Base-by-base conservation (phyloP, 495 filamentous ascomycete species). In the Symbiotaphrina buchneri region DNA sequence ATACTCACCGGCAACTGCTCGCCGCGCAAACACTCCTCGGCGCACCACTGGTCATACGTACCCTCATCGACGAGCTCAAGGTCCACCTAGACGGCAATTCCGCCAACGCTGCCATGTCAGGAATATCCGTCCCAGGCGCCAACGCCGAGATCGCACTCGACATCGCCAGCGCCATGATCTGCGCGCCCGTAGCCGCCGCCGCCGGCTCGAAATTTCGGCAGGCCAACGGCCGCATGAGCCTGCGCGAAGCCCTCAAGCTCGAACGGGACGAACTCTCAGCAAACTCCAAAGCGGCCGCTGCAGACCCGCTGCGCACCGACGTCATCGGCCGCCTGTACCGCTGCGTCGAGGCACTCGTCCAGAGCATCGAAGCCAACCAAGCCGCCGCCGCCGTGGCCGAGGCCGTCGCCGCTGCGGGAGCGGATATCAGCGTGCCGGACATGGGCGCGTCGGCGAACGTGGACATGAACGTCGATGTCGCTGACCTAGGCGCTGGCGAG, bases 1-100 rank as follows among this genome's bases (percentile, higher is more conserved):
- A 91, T 49, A 81, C 76, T 0, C 78, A 85, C 45, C 69, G 75
- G 10, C 77, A 81, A 34, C 49, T 87, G 5, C 52, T 77, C 10
- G 54, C 62, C 0, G 70, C 66, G 0, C 49, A 73, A 32, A 63
- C 65, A n/a, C 61, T 87, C 19, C 61, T 80, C 1, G 82, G 83
- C 30, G 62, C 80, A 0, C 55, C 50, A 15, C 58, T 60, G 10
- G 54, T 83, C 0, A 48, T 92, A 0, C 33, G 47, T 1, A 49
- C 63, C 5, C 53, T 92, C 6, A 37, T 87, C 18, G 68, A 81
- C 13, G 82, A 91, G 45, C 47, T 84, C 8, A 73, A 70, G 31
- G 48, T 57, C 10, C 58, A 69, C 40, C 52, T 43, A 17, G 46
- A 59, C 38, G 38, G 47, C 37, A 4, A 35, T n/a, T n/a, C n/a